Evolutionary conservation across 78 protist species (phyloP), one percentile per base, ranked within the genome.

Genomic region (Cavenderia fasciculata): DNA sequence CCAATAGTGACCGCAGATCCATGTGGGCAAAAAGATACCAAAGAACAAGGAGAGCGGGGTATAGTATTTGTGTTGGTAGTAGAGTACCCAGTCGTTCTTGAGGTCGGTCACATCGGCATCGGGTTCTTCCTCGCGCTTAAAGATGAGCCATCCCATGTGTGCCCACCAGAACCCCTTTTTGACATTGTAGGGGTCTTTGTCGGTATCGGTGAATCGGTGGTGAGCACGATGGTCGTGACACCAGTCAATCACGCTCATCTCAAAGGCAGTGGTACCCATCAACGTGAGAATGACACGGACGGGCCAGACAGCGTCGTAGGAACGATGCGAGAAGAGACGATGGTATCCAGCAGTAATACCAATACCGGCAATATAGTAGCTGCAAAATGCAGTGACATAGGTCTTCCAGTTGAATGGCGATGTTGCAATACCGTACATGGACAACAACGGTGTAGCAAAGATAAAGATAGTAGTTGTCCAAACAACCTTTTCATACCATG

Each of bases 81-180:
- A 16, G 46, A 95, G 59, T 1, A 93, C 16, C 21, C 54, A 54
- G 59, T 93, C 87, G 18, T 43, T 78, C 11, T 66, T 8, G 14
- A 96, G 46, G 71, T 95, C 96, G 25, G 82, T 3, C 27, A 76
- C 66, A 59, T 94, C 95, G 6, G 94, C 87, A 46, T 70, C 62
- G 19, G 76, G 59, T 38, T 40, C 29, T 44, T 40, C 65, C 46
- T 93, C 93, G 63, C 89, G 94, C 85, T 96, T 94, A 29, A 70
- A 36, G 11, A 96, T 19, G 92, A 96, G 44, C 98, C 98, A 96
- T 21, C 98, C 98, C 59, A 95, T 52, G 68, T 96, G 98, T 18
- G 96, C 91, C n/a, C 49, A 88, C 51, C 61, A 82, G 86, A 96
- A 87, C 3, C 96, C 96, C 18, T 66, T 40, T 44, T 46, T 78